Evolutionary conservation across 2,329 filamentous ascomycete genomes (phyloP), one percentile per base, ranked within the genome.

Genomic region (Gnomoniopsis smithogilvyi): DNA sequence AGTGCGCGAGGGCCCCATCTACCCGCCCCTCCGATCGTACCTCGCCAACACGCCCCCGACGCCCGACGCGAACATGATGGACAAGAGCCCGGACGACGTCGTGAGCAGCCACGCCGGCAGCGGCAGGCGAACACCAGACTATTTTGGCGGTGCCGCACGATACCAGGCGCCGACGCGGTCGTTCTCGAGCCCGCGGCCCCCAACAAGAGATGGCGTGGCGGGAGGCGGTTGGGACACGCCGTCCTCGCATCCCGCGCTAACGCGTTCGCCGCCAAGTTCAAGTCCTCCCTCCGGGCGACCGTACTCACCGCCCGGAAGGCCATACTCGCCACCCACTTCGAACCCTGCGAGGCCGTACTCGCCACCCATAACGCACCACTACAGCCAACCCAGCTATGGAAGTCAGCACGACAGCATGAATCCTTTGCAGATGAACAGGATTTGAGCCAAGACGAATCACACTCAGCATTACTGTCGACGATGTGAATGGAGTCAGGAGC

Each of bases 401-500:
- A 34, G 54, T 48, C 64, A 59, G 17, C 65, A 73, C 48, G 74
- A 77, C 51, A 72, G 76, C 55, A 77, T 82, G 69, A 81, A 85
- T 65, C 81, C 82, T 3, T 71, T 85, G 22, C 79, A 75, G 56
- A 83, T 85, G 80, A 84, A 85, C 69, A 75, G 77, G 66, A 78
- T 83, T 74, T 81, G 71, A 74, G 64, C 30, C 21, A 15, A 45
- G 26, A 24, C 45, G 41, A 45, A 43, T 6, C 33, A 14, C 4
- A 41, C 17, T 14, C 12, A 2, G 11, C 3, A 19, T 6, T 19
- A 45, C 41, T 45, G 17, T 19, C 11, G 3, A 41, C 33, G 30
- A 36, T 30, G 10, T 36, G 50, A 24, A 51, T 22, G 50, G 19
- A 33, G 15, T 12, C 19, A 41, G 7, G 2, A 30, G 34, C 33